Evolutionary conservation across 106 monocot genomes (phyloP).

Genomic region (Amphibolis antarctica): DNA sequence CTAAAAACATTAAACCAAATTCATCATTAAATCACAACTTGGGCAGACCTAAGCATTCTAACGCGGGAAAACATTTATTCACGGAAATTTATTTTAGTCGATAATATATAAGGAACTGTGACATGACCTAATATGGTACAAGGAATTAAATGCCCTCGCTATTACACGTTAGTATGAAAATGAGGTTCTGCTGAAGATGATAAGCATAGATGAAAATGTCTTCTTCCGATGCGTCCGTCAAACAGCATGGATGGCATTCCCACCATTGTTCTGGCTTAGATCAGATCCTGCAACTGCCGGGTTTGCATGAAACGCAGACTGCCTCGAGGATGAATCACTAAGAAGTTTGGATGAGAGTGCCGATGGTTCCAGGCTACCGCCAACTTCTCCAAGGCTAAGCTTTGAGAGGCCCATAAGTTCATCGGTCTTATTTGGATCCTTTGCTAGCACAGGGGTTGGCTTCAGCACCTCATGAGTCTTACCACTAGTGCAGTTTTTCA

Average conservation of each 20-base stretch:
- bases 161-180: conserved; percentile 1
- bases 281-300: conserved; percentile 23
- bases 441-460: conserved; percentile 45
- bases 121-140: conserved; percentile 7
- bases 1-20: background rate
- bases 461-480: conserved; percentile 45
- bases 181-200: background rate
- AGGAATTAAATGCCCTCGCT: conserved; percentile 3
- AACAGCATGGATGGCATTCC: conserved; percentile 30
- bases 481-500: conserved; percentile 4
- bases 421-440: conserved; percentile 31
- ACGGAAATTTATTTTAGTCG: background rate
- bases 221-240: background rate
- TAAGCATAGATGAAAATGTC: background rate
- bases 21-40: background rate
- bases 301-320: conserved; percentile 53
- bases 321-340: conserved; percentile 29
- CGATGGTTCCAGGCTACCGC: conserved; percentile 26
- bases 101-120: background rate
- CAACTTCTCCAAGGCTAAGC: conserved; percentile 39
- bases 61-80: conserved; percentile 5
- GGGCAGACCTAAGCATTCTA: background rate
- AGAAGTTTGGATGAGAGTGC: conserved; percentile 48
- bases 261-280: conserved; percentile 24
- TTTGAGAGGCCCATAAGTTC: conserved; percentile 49